Percentiles rank a stretch among this genome's conserved stretches.
Conservation (phyloP, 2,329 filamentous ascomycete species). For the Aspergillus piperis region DNA sequence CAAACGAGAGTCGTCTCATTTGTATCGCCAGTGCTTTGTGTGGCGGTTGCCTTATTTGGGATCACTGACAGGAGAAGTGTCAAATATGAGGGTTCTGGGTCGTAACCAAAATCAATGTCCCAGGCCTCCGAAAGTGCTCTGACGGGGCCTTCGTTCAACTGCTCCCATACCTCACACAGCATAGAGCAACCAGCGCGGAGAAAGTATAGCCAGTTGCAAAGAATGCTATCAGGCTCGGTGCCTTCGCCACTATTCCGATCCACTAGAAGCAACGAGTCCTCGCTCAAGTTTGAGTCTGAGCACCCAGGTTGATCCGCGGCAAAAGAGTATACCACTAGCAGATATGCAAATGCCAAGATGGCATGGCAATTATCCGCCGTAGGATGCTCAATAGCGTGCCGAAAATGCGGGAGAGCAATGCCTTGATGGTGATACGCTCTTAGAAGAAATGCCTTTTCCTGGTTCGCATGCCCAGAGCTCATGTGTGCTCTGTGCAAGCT, state of each 20-base stretch:
- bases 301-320: neutral
- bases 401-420: conserved; percentile 1
- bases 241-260: neutral
- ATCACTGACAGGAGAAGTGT: neutral
- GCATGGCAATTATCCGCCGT: conserved; percentile 5
- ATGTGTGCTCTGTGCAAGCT: conserved; percentile 1
- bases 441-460: neutral
- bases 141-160: neutral
- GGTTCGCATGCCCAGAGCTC: neutral
- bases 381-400: neutral
- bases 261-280: neutral
- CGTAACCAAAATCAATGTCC: neutral
- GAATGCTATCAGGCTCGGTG: neutral
- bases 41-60: neutral
- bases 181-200: conserved; percentile 12
- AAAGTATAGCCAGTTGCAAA: conserved; percentile 7
- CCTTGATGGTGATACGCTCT: neutral
- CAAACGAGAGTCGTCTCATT: neutral
- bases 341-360: conserved; percentile 2
- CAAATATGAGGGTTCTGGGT: neutral
- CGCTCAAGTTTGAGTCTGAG: no score
- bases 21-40: neutral
- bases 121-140: neutral
- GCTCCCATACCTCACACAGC: conserved; percentile 5
- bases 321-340: conserved; percentile 5